Evolutionary conservation across 331 rosid species (phyloP), one percentile per base, ranked within the genome.

Genomic region (Rhamnella rubrinervis): DNA sequence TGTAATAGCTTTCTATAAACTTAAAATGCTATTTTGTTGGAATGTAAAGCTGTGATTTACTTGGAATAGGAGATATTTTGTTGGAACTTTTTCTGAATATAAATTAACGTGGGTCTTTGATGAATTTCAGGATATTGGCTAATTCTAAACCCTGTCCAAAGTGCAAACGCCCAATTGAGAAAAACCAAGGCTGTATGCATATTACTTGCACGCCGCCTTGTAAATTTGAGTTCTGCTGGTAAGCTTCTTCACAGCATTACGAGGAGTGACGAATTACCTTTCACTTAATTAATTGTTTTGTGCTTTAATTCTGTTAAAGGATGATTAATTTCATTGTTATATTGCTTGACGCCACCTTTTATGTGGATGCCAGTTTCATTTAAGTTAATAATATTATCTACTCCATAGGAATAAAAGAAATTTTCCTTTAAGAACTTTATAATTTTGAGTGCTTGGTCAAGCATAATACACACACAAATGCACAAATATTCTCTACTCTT

Each of bases 221-320:
- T 61, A 63, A 75, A 65, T 76, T 71, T 65, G 76, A 76, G 25
- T 90, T 90, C 76, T 90, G 96, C 75, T 90, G 93, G 96, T 83
- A 77, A 73, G 83, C 59, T 40, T 39, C 31, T 69, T 41, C 17
- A 40, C 51, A 58, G 28, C 50, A 41, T 40, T 15, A 23, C 20
- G 8, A 35, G 31, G 18, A 16, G 19, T 8, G 14, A 31, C 37
- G 21, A 31, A 67, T 53, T 53, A 23, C 56, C 53, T 38, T 7
- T 35, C 21, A 18, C 14, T 10, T 59, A 18, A 18, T 63, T 3
- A 21, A 50, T 37, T 61, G 31, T 13, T 38, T 53, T 38, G 40
- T 39, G 13, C 23, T 31, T 31, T 31, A 31, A 37, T 61, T 15
- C 15, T 71, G 15, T 51, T 25, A 37, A 53, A 47, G 8, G 26